A percentile compares a stretch with the other conserved stretches of the same genome.
Evolutionary conservation across 352 stramenopile species (phyloP).

Genomic region (Pythium sukuiense): DNA sequence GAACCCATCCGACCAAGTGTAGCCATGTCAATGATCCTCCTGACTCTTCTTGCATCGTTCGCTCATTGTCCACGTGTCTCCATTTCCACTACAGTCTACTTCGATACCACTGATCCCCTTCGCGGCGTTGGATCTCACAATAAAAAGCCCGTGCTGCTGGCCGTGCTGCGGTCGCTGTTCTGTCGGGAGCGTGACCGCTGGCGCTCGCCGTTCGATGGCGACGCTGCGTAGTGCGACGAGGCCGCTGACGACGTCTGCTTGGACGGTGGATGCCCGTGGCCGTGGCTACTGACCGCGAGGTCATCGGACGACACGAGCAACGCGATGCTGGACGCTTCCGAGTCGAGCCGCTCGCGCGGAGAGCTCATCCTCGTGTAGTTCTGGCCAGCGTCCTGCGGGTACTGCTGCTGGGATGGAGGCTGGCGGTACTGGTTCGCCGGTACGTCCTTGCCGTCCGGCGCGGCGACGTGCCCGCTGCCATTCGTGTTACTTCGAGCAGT

Average conservation of each 20-base stretch:
- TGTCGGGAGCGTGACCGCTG: conserved; percentile 6
- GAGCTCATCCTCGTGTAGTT: conserved; percentile 56
- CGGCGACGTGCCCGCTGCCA: neutral
- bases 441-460: neutral
- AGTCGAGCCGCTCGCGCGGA: conserved; percentile 49
- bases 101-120: no score
- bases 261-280: conserved; percentile 29
- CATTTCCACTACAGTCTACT: no score
- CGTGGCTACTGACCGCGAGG: neutral
- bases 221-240: neutral
- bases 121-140: conserved; percentile 7
- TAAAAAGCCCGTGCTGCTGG: conserved; percentile 19
- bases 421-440: conserved; percentile 8
- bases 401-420: conserved; percentile 17
- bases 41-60: no score
- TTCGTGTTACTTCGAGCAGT: conserved; percentile 1
- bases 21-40: neutral
- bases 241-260: conserved; percentile 23
- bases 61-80: no score
- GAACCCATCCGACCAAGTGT: neutral
- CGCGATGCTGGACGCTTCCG: conserved; percentile 60
- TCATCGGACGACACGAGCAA: conserved; percentile 39
- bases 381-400: neutral
- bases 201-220: neutral
- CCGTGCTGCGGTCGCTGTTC: conserved; percentile 18